A percentile compares a stretch with the other conserved stretches of the same genome.
Conservation (phyloP, 208 protist species). For the Leishmania amazonensis region DNA sequence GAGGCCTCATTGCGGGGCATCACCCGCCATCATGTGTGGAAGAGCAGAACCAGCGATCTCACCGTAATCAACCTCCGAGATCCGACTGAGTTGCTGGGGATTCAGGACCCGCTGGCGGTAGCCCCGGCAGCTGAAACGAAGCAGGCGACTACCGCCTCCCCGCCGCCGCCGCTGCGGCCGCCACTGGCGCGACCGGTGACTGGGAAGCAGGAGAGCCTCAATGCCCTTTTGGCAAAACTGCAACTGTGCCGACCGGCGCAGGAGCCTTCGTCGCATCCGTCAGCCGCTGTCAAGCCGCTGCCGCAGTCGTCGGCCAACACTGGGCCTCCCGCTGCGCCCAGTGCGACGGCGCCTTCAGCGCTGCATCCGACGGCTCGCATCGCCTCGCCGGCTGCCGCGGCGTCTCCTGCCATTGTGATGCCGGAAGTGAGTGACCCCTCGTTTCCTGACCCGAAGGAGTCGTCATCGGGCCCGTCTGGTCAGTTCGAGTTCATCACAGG, state of each 20-base stretch:
- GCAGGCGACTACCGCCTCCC: neutral
- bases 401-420: neutral
- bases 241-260: constrained; percentile 19
- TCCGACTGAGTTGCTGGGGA: constrained; percentile 39
- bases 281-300: neutral
- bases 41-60: constrained; percentile 56
- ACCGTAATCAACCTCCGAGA: constrained; percentile 78
- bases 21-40: constrained; percentile 62
- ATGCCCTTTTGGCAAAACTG: constrained; percentile 43
- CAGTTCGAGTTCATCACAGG: constrained; percentile 72
- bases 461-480: constrained; percentile 16
- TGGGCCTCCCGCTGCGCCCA: neutral
- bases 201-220: constrained; percentile 32
- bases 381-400: neutral
- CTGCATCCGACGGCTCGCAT: neutral
- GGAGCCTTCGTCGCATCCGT: constrained; percentile 1
- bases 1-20: constrained; percentile 19
- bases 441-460: constrained; percentile 27
- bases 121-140: constrained; percentile 7
- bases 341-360: neutral
- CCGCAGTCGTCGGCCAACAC: neutral
- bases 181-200: constrained; percentile 14
- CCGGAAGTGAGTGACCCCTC: constrained; percentile 15
- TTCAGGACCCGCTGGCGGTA: neutral
- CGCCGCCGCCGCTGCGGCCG: neutral